Evolutionary conservation across 1,139 yeast species (phyloP).

Genomic region (Magnusiomyces suaveolens): DNA sequence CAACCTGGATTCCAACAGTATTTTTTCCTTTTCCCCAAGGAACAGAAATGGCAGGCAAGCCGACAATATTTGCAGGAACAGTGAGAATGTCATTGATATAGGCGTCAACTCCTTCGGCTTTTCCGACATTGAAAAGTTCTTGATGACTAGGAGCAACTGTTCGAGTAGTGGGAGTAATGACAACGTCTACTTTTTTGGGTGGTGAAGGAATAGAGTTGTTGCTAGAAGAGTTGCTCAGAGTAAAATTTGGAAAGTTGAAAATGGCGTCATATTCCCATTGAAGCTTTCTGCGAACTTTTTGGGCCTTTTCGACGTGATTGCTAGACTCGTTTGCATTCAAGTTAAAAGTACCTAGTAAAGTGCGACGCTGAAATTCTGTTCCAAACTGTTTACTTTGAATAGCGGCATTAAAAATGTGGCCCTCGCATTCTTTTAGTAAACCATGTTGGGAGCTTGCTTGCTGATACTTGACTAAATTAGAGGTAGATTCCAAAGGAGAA

Average conservation of each 20-base stretch:
- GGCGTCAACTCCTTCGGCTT: slow-evolving; percentile 42
- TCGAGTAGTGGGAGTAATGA: slow-evolving; percentile 65
- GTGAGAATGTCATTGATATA: slow-evolving; percentile 79
- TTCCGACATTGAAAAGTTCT: slow-evolving; percentile 28
- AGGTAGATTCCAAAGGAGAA: slow-evolving; percentile 89
- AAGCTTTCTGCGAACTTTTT: slow-evolving; percentile 49
- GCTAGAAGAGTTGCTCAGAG: slow-evolving; percentile 22
- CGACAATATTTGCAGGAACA: slow-evolving; percentile 85
- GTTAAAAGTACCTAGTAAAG: slow-evolving; percentile 77
- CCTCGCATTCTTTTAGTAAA: slow-evolving; percentile 35
- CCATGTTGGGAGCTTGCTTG: slow-evolving; percentile 75
- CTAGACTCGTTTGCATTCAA: slow-evolving; percentile 63
- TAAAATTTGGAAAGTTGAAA: slow-evolving; percentile 46
- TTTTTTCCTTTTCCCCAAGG: slow-evolving; percentile 41
- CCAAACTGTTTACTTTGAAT: slow-evolving; percentile 68
- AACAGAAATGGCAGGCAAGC: slow-evolving; percentile 72
- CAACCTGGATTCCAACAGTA: slow-evolving; percentile 60
- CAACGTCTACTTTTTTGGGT: slow-evolving; percentile 46
- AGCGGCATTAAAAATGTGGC: slow-evolving; percentile 38
- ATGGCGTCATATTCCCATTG: slow-evolving; percentile 58
- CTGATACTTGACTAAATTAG: slow-evolving; percentile 81
- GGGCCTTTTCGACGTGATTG: slow-evolving; percentile 75
- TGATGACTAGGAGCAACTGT: slow-evolving; percentile 47
- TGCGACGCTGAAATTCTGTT: slow-evolving; percentile 69
- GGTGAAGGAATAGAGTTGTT: background rate